Evolutionary conservation across 106 monocot genomes (phyloP), one percentile per base, ranked within the genome.

Genomic region (Dendrobium catenatum): DNA sequence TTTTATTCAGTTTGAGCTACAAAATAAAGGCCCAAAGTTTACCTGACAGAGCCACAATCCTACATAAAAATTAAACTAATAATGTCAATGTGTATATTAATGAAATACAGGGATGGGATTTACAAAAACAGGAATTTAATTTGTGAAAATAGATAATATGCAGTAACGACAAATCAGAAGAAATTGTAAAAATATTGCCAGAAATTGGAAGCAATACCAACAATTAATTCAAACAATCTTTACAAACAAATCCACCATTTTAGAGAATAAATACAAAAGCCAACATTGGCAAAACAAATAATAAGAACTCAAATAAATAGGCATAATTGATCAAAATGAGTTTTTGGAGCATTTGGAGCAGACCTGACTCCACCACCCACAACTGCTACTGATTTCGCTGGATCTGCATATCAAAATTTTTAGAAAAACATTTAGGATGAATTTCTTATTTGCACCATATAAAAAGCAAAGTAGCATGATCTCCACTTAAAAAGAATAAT

Each of bases 361-460:
- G 66, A 96, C 96, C 96, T 92, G 18, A 94, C 94, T 26, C 96
- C 96, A 66, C 88, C 90, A 11, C 94, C 96, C 42, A 96, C 84
- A 77, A 96, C 87, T 40, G 96, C 96, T 42, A 96, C 96, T 8
- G 93, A 93, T 73, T 85, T 88, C 19, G 75, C 44, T 4, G 84
- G 18, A 59, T 83, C 95, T 89, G 86, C 43, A 9, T 18, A 68
- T 11, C 16, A 70, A 54, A 77, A 42, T 72, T 80, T 37, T 29
- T 5, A 40, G 17, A 10, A 54, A 73, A 13, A 24, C 40, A 74
- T 74, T 33, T 9, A 43, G 16, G 43, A 74, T 37, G 18, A 1
- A 42, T 19, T 74, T 70, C 19, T 42, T n/a, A 74, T 43, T 33
- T 74, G 11, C 18, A 9, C 3, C 74, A 74, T 18, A 74, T 43